Evolutionary conservation across 352 stramenopile genomes (phyloP), one percentile per base, ranked within the genome.

Genomic region (Peronospora tabacina): DNA sequence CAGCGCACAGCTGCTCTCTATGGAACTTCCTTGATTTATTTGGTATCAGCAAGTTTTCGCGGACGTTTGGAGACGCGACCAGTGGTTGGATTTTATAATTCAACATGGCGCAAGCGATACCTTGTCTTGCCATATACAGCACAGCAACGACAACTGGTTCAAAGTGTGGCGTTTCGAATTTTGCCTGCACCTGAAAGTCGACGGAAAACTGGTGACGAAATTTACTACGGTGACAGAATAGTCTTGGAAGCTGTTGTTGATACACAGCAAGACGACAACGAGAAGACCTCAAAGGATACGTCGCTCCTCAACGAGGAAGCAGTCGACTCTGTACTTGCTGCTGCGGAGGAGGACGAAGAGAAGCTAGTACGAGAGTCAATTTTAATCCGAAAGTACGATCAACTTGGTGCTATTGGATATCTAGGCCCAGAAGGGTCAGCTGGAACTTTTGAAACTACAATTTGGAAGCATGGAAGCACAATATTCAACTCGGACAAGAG

Each of bases 401-500:
- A 87, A 42, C 63, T 93, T 26, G 79, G 79, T 8, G 79, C 79
- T 5, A 83, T 65, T 40, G 82, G 82, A 2, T 93, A 93, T 51
- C 53, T 93, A 12, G 82, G 82, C n/a, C 77, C 75, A 0, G 82
- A 93, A 55, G 82, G 82, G 2, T 72, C 62, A 30, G 82, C 78
- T 19, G 82, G 82, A 2, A 45, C 63, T 0, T 90, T 90, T 45
- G 72, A 90, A 48, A 90, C 79, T n/a, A 82, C 75, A 5, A 85
- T 93, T 29, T 93, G 79, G 79, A 87, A 88, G 35, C 71, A 89
- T 37, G 79, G 79, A 16, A 88, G 69, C 20, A 83, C 70, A 7
- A 82, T 87, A 51, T 89, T 93, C 48, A 93, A 93, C 40, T 87
- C 77, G 6, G 79, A 90, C 29, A 75, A 82, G 16, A 86, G 69